Percentiles rank a stretch among this genome's conserved stretches.
These are phyloP conservation scores for Conringia planisiliqua DNA, from an alignment of 345 rosid genomes.

Conservation along the genomic window DNA sequence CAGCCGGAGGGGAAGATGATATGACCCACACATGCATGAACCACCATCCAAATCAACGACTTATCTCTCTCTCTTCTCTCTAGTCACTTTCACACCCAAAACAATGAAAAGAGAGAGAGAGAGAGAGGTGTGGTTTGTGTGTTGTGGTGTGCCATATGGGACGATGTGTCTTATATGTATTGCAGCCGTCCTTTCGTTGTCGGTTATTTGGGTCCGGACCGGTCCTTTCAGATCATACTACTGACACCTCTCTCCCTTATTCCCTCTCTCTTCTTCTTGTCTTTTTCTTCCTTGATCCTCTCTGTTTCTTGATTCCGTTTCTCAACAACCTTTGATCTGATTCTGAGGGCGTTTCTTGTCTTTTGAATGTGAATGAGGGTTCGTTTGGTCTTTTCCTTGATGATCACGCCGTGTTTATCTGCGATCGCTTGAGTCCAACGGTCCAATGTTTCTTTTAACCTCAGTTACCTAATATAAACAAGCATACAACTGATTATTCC, in stretches of 20 bases:
- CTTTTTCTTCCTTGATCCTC: constrained; percentile 22
- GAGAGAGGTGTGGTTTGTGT: constrained; percentile 17
- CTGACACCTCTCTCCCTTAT: constrained; percentile 19
- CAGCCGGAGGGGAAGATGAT: constrained; percentile 20
- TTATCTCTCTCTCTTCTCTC: constrained; percentile 24
- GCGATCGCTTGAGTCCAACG: not conserved
- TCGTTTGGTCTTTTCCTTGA: not conserved
- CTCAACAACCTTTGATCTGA: not conserved
- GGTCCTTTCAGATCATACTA: constrained; percentile 33
- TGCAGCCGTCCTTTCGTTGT: constrained; percentile 37
- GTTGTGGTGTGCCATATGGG: constrained; percentile 16
- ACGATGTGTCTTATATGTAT: constrained; percentile 25
- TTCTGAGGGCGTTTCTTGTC: not conserved
- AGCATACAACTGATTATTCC: constrained; percentile 19
- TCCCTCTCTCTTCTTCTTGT: constrained; percentile 19
- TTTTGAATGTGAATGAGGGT: not conserved
- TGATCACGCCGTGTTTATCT: not conserved
- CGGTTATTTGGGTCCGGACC: constrained; percentile 27
- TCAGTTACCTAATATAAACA: constrained; percentile 9
- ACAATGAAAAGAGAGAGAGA: not conserved
- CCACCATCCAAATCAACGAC: constrained; percentile 25
- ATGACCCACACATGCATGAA: constrained; percentile 25
- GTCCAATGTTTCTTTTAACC: constrained; percentile 1
- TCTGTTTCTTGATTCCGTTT: constrained; percentile 19
- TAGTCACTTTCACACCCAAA: constrained; percentile 34